phyloP scores from a whole-genome alignment of 768 basidiomycete genomes.

The Pisolithus orientalis region DNA sequence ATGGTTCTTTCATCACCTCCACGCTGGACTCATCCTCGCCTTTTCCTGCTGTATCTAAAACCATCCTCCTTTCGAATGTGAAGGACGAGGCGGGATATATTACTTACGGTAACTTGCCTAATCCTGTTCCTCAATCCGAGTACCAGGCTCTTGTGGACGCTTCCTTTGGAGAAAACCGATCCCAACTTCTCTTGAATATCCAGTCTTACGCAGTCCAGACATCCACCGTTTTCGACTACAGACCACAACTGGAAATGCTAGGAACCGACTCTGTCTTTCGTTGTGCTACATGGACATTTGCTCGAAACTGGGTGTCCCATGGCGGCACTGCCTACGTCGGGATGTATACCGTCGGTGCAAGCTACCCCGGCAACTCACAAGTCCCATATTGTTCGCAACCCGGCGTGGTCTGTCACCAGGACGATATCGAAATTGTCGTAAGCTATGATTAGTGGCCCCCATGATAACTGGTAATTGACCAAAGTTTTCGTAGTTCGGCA shows the following conservation, averaged over 20 bases:
- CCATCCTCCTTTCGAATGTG: conserved; percentile 67
- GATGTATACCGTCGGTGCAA: conserved; percentile 55
- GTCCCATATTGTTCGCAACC: conserved; percentile 49
- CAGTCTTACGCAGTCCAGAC: conserved; percentile 39
- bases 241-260: conserved; percentile 48
- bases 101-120: conserved; percentile 42
- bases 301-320: conserved; percentile 55
- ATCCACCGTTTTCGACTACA: conserved; percentile 23
- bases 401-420: conserved; percentile 69
- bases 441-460: conserved; percentile 19
- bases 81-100: conserved; percentile 65
- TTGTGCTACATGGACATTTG: conserved; percentile 67
- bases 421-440: conserved; percentile 77
- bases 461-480: conserved; percentile 1
- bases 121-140: conserved; percentile 31
- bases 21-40: conserved; percentile 55
- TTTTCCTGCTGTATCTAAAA: conserved; percentile 57
- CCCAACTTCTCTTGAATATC: conserved; percentile 37
- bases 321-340: conserved; percentile 69
- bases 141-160: conserved; percentile 35
- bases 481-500: conserved; percentile 37
- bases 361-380: conserved; percentile 61
- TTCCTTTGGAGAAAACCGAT: conserved; percentile 44
- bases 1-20: conserved; percentile 63
- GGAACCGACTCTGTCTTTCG: conserved; percentile 69